Percentiles rank a stretch among this genome's conserved stretches.
Conservation (phyloP, 2,329 filamentous ascomycete genomes). For the Neonectria ditissima region DNA sequence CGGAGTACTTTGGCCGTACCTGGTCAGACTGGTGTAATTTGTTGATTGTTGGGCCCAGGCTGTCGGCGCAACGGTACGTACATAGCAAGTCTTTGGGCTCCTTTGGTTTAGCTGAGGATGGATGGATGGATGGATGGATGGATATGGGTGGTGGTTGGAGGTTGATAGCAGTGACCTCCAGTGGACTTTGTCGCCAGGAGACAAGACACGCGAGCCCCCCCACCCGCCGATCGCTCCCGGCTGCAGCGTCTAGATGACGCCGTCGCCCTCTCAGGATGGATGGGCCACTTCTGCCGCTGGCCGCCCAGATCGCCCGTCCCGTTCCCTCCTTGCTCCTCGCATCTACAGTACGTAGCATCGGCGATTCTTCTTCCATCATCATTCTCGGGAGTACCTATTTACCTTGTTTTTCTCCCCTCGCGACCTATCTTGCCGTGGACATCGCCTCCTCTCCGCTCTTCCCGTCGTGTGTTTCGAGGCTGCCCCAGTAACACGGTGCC, state of each 20-base stretch:
- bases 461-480: constrained; percentile 10
- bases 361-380: constrained; percentile 21
- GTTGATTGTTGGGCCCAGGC: constrained; percentile 12
- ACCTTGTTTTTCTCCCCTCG: constrained; percentile 11
- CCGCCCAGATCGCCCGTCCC: constrained; percentile 24
- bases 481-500: constrained; percentile 5
- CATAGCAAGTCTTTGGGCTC: background rate
- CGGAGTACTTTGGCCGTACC: constrained; percentile 18
- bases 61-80: constrained; percentile 3
- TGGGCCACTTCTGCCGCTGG: constrained; percentile 18
- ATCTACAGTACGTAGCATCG: constrained; percentile 20
- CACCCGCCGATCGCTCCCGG: constrained; percentile 30
- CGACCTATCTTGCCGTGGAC: background rate
- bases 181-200: constrained; percentile 12
- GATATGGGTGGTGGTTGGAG: too few species aligned
- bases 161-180: constrained; percentile 3
- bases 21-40: constrained; percentile 9
- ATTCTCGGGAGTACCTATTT: constrained; percentile 13
- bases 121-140: constrained; percentile 1
- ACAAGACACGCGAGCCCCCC: constrained; percentile 32
- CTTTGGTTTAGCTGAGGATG: constrained; percentile 20
- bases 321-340: constrained; percentile 30
- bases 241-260: constrained; percentile 32
- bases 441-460: background rate
- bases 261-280: constrained; percentile 10